Conservation (phyloP, 2,329 filamentous ascomycete genomes). For the Chaetomiaceae sp. region DNA sequence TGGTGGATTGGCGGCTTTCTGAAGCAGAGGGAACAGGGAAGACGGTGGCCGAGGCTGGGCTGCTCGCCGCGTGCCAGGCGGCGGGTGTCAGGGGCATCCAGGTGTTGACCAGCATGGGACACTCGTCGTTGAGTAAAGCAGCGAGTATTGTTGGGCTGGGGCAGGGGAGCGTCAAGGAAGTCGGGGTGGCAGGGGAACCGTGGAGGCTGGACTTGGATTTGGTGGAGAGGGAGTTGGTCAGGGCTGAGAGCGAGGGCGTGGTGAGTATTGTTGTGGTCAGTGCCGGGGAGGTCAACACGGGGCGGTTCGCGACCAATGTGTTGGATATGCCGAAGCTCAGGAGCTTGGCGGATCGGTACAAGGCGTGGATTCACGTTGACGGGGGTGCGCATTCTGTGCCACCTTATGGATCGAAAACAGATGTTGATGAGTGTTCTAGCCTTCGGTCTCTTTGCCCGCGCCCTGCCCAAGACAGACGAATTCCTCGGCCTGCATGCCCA, state of each 20-base stretch:
- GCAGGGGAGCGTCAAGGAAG: slow-evolving; percentile 58
- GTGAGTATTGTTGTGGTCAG: slow-evolving; percentile 78
- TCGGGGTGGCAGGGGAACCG: slow-evolving; percentile 49
- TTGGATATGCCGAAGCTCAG: slow-evolving; percentile 59
- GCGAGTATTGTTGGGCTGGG: slow-evolving; percentile 79
- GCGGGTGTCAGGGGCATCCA: slow-evolving; percentile 66
- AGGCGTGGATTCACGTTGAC: slow-evolving; percentile 86
- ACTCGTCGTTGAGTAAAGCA: slow-evolving; percentile 81
- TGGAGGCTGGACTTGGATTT: slow-evolving; percentile 66
- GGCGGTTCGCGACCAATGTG: slow-evolving; percentile 64
- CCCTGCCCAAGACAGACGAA: slow-evolving; percentile 53
- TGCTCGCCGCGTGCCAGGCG: slow-evolving; percentile 60
- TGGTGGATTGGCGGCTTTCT: slow-evolving; percentile 42
- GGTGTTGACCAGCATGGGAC: slow-evolving; percentile 74
- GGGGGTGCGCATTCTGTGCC: slow-evolving; percentile 48
- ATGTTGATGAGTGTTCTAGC: slow-evolving; percentile 42
- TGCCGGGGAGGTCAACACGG: slow-evolving; percentile 87
- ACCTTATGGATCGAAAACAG: not conserved
- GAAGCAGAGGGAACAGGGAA: not conserved
- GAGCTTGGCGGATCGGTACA: slow-evolving; percentile 64
- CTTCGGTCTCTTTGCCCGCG: slow-evolving; percentile 76
- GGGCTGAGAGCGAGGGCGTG: slow-evolving; percentile 44
- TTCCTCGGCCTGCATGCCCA: slow-evolving; percentile 50
- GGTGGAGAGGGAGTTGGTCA: slow-evolving; percentile 56
- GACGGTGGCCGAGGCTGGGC: slow-evolving; percentile 64